Conservation (phyloP, 2,329 filamentous ascomycete genomes). For the Didymella segeticola region DNA sequence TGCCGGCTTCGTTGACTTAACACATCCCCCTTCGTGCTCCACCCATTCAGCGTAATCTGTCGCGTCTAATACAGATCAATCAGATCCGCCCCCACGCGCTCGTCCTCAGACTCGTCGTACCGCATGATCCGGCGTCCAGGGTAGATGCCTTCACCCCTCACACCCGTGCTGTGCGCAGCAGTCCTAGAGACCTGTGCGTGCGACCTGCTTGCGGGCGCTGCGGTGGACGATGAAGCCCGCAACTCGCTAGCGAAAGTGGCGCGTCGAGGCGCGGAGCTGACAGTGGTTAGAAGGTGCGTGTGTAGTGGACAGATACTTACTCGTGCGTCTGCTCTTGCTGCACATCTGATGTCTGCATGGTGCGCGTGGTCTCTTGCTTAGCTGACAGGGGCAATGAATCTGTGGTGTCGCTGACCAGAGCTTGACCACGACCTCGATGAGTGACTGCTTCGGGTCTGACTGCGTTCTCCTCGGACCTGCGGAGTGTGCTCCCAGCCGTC, state of each 20-base stretch:
- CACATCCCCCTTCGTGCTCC: too few relatives aligned
- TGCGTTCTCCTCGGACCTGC: too few relatives aligned
- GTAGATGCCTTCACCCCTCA: conserved; percentile 2
- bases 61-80: conserved; percentile 23
- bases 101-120: conserved; percentile 6
- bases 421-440: not conserved
- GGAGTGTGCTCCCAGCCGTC: not conserved
- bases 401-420: not conserved
- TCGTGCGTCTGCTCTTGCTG: conserved; percentile 9
- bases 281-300: not conserved
- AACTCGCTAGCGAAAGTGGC: conserved; percentile 9
- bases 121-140: not conserved
- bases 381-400: too few relatives aligned
- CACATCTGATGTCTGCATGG: not conserved
- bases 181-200: not conserved
- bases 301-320: conserved; percentile 1
- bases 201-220: not conserved
- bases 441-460: not conserved
- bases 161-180: not conserved
- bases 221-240: not conserved
- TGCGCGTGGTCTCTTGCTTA: too few relatives aligned
- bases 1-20: too few relatives aligned
- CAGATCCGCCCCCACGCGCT: conserved; percentile 11
- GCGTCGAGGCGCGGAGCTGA: not conserved
- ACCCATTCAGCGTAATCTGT: too few relatives aligned